A percentile compares a stretch with the other conserved stretches of the same genome.
Conservation (phyloP, 352 stramenopile genomes). For the Phytophthora sp. region DNA sequence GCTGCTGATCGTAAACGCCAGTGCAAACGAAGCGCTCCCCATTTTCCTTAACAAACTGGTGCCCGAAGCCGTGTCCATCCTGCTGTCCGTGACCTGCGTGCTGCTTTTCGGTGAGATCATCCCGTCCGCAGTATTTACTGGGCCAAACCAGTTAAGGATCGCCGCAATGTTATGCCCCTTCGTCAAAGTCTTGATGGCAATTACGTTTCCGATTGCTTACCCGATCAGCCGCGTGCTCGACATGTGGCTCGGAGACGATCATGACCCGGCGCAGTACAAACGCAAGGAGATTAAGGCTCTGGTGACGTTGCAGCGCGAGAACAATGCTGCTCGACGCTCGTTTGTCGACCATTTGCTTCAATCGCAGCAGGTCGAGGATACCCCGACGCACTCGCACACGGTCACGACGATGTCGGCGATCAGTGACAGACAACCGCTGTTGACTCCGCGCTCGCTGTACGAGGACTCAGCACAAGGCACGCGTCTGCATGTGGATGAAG, state of each 20-base stretch:
- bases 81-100: conserved; percentile 96
- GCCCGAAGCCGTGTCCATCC: conserved; percentile 85
- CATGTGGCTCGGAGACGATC: conserved; percentile 81
- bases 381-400: conserved; percentile 19
- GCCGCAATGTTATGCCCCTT: conserved; percentile 83
- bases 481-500: conserved; percentile 83
- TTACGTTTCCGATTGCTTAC: conserved; percentile 90
- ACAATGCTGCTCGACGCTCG: conserved; percentile 40
- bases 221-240: conserved; percentile 94
- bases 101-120: conserved; percentile 97
- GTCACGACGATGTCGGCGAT: conserved; percentile 41
- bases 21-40: conserved; percentile 94
- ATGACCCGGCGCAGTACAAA: conserved; percentile 86
- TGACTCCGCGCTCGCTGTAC: conserved; percentile 46
- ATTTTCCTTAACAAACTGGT: conserved; percentile 94
- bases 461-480: conserved; percentile 60
- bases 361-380: conserved; percentile 32
- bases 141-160: conserved; percentile 92
- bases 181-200: conserved; percentile 85
- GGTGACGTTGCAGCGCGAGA: conserved; percentile 77
- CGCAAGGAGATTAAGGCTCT: conserved; percentile 90
- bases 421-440: conserved; percentile 34
- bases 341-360: conserved; percentile 49
- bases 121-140: conserved; percentile 95
- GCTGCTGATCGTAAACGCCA: conserved; percentile 94